Conservation (phyloP, 169 alveolate species). For the Amoebophrya sp. region DNA sequence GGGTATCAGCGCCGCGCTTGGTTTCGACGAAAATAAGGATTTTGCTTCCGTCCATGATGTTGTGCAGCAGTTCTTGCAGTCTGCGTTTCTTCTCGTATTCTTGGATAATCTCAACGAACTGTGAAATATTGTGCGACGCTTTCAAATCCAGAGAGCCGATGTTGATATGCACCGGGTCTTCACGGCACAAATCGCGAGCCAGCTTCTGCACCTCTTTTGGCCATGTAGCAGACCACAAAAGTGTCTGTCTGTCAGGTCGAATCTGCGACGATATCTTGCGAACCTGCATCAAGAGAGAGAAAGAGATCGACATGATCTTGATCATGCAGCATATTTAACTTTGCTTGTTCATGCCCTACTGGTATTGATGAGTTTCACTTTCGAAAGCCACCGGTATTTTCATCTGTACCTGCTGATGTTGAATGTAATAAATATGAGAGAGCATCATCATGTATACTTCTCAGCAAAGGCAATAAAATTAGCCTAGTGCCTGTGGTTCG, state of each 20-base stretch:
- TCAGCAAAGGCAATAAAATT: too few species aligned
- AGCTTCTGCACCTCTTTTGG: conserved; percentile 89
- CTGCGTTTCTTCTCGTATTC: conserved; percentile 52
- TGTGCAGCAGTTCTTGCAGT: conserved; percentile 51
- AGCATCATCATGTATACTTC: too few species aligned
- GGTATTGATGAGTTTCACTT: neutral
- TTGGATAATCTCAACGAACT: conserved; percentile 64
- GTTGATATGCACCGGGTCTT: conserved; percentile 88
- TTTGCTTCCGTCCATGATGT: conserved; percentile 56
- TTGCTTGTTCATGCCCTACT: neutral
- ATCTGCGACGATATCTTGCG: conserved; percentile 74
- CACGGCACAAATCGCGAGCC: conserved; percentile 83
- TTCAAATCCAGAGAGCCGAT: conserved; percentile 83
- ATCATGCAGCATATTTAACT: too few species aligned
- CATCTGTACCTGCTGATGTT: too few species aligned
- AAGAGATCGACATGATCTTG: conserved; percentile 30
- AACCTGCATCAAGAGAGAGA: conserved; percentile 57
- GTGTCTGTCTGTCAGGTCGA: conserved; percentile 85
- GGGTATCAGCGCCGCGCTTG: conserved; percentile 67
- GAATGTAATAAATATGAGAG: too few species aligned
- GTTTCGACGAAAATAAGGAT: conserved; percentile 48
- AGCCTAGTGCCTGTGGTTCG: conserved; percentile 75
- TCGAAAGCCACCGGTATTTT: neutral
- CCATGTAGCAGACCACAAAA: conserved; percentile 98
- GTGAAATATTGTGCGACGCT: conserved; percentile 82